These are phyloP conservation scores for Piper longum DNA, from an alignment of 164 flowering plant genomes.

Conservation along the genomic window DNA sequence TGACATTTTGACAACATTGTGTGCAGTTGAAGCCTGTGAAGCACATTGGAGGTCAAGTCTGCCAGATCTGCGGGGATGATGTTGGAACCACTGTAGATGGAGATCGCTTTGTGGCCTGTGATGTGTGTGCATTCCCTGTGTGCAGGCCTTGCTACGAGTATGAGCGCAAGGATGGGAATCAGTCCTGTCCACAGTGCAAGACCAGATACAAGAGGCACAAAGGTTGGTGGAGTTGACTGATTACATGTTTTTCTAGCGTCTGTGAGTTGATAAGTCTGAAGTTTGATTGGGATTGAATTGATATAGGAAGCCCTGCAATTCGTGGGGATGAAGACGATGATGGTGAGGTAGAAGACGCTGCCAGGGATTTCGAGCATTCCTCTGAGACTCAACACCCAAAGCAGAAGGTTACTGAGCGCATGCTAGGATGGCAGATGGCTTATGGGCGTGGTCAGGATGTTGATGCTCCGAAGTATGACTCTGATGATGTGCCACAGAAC, in stretches of 20 bases:
- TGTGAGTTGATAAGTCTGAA: background rate
- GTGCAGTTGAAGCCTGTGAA: slow-evolving; percentile 25
- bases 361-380: slow-evolving; percentile 33
- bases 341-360: slow-evolving; percentile 26
- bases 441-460: slow-evolving; percentile 59
- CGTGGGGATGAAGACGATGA: slow-evolving; percentile 39
- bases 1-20: background rate
- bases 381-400: slow-evolving; percentile 31
- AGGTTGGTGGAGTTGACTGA: too few species aligned
- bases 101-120: slow-evolving; percentile 44
- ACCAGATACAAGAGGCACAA: too few species aligned
- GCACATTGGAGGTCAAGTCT: slow-evolving; percentile 27
- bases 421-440: slow-evolving; percentile 28
- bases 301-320: slow-evolving; percentile 32
- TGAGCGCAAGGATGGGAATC: slow-evolving; percentile 49
- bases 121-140: slow-evolving; percentile 49
- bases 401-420: slow-evolving; percentile 22
- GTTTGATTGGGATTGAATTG: background rate
- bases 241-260: background rate
- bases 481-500: slow-evolving; percentile 47
- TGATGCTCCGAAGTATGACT: slow-evolving; percentile 46
- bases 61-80: slow-evolving; percentile 49
- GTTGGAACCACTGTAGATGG: slow-evolving; percentile 30
- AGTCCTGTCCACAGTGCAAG: slow-evolving; percentile 14
- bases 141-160: slow-evolving; percentile 53